Percentiles rank a stretch among this genome's conserved stretches.
Evolutionary conservation across 176 grass and related monocot species (phyloP).

Genomic region (Cocos nucifera): DNA sequence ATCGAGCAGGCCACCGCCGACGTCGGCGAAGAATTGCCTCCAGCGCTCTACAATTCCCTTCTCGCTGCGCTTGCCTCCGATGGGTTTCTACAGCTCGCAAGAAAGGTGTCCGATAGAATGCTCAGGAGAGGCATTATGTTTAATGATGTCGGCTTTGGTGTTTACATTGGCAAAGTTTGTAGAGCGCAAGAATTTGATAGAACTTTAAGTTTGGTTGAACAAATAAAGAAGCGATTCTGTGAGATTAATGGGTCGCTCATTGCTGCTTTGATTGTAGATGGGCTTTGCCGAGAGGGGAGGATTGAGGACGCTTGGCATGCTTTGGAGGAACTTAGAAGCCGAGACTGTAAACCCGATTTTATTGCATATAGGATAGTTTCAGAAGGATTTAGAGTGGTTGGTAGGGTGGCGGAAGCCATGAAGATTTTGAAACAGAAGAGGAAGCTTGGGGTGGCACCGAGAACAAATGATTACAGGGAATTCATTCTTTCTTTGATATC

Average conservation of each 20-base stretch:
- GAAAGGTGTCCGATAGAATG: slow-evolving; percentile 65
- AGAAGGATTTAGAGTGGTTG: slow-evolving; percentile 34
- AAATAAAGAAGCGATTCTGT: neutral
- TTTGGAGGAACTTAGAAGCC: slow-evolving; percentile 43
- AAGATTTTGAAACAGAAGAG: slow-evolving; percentile 84
- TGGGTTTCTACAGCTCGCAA: slow-evolving; percentile 31
- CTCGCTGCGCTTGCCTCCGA: slow-evolving; percentile 29
- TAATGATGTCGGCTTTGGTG: slow-evolving; percentile 54
- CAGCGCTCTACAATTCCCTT: slow-evolving; percentile 41
- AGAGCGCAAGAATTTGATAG: slow-evolving; percentile 20
- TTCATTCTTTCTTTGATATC: slow-evolving; percentile 46
- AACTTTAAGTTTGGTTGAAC: slow-evolving; percentile 31
- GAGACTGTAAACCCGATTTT: slow-evolving; percentile 73
- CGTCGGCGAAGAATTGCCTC: slow-evolving; percentile 12
- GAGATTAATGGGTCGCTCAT: slow-evolving; percentile 46
- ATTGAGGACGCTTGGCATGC: slow-evolving; percentile 61
- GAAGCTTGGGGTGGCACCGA: slow-evolving; percentile 66
- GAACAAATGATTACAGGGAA: slow-evolving; percentile 56
- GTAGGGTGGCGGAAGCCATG: slow-evolving; percentile 42
- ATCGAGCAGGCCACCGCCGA: neutral
- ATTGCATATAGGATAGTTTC: slow-evolving; percentile 75
- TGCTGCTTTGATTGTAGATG: slow-evolving; percentile 37
- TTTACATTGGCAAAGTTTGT: slow-evolving; percentile 34
- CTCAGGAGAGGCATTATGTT: slow-evolving; percentile 7
- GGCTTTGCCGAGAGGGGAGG: slow-evolving; percentile 36